Evolutionary conservation across 2,329 filamentous ascomycete genomes (phyloP).

Genomic region (Xylaria sp.): DNA sequence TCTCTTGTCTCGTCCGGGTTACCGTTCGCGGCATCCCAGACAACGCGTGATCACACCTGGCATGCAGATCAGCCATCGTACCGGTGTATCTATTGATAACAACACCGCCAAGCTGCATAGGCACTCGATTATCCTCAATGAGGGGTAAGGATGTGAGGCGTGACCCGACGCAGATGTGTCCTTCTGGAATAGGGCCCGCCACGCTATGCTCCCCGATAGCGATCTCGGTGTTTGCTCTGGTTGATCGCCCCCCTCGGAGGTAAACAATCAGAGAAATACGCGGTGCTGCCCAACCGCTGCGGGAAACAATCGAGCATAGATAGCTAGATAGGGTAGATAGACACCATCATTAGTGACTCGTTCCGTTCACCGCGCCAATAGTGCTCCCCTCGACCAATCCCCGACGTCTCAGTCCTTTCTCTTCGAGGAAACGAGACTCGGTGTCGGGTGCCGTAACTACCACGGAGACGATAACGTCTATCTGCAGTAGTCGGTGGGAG

Average conservation of each 20-base stretch:
- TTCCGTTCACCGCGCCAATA: neutral
- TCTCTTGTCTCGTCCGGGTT: slow-evolving; percentile 7
- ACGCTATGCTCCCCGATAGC: neutral
- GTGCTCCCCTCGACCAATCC: slow-evolving; percentile 41
- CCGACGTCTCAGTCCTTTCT: slow-evolving; percentile 50
- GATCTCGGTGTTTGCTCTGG: neutral
- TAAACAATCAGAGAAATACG: neutral
- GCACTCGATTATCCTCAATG: slow-evolving; percentile 46
- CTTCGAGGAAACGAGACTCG: slow-evolving; percentile 45
- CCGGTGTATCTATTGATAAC: slow-evolving; percentile 40
- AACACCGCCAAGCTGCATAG: slow-evolving; percentile 42
- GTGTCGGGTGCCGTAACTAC: slow-evolving; percentile 49
- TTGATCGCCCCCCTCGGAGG: neutral
- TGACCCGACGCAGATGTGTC: slow-evolving; percentile 53
- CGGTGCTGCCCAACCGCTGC: slow-evolving; percentile 51
- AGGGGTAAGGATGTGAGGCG: slow-evolving; percentile 48
- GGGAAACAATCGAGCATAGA: slow-evolving; percentile 45
- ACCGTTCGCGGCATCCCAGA: slow-evolving; percentile 24
- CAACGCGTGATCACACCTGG: slow-evolving; percentile 49
- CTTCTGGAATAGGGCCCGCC: slow-evolving; percentile 33
- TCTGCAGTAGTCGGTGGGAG: slow-evolving; percentile 41
- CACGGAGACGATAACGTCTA: slow-evolving; percentile 33
- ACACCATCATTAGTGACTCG: neutral
- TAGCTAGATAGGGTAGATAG: neutral
- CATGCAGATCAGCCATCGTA: slow-evolving; percentile 45